Percentiles rank a stretch among this genome's conserved stretches.
These are phyloP conservation scores for Cordyceps farinosa DNA, from an alignment of 2,329 filamentous ascomycete genomes.

Conservation along the genomic window DNA sequence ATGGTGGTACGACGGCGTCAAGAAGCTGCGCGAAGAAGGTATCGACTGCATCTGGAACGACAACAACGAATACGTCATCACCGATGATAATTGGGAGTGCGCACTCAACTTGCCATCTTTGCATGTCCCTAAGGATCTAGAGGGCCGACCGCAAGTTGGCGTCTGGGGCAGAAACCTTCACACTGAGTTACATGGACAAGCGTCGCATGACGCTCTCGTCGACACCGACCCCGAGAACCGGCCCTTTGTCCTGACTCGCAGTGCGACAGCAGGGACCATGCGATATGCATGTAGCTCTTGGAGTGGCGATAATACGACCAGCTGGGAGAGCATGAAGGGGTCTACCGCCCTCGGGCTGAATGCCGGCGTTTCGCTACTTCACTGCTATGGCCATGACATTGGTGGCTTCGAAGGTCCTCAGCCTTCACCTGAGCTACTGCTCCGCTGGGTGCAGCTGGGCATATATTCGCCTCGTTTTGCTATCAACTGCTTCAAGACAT, in stretches of 20 bases:
- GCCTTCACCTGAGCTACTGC: constrained; percentile 64
- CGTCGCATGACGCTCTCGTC: constrained; percentile 64
- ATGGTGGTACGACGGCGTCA: constrained; percentile 70
- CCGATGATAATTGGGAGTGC: constrained; percentile 62
- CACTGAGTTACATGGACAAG: constrained; percentile 68
- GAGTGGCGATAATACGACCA: constrained; percentile 72
- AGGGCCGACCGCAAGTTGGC: constrained; percentile 50
- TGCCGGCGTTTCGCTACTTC: constrained; percentile 64
- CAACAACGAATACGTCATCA: constrained; percentile 71
- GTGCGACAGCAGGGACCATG: constrained; percentile 67
- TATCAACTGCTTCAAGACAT: constrained; percentile 77
- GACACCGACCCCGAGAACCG: constrained; percentile 55
- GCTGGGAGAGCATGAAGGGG: constrained; percentile 70
- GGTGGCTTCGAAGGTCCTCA: constrained; percentile 73
- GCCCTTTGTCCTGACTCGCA: constrained; percentile 67
- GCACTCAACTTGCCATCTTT: constrained; percentile 46
- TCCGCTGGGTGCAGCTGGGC: constrained; percentile 71
- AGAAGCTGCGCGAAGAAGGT: constrained; percentile 56
- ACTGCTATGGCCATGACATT: constrained; percentile 71
- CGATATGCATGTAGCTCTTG: constrained; percentile 68
- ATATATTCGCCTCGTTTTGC: constrained; percentile 68
- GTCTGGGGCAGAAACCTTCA: constrained; percentile 68
- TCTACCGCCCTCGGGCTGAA: constrained; percentile 66
- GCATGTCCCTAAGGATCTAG: constrained; percentile 33
- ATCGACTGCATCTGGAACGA: constrained; percentile 78